Base-by-base conservation (phyloP, 2,329 filamentous ascomycete species). In the Didymellaceae sp. region DNA sequence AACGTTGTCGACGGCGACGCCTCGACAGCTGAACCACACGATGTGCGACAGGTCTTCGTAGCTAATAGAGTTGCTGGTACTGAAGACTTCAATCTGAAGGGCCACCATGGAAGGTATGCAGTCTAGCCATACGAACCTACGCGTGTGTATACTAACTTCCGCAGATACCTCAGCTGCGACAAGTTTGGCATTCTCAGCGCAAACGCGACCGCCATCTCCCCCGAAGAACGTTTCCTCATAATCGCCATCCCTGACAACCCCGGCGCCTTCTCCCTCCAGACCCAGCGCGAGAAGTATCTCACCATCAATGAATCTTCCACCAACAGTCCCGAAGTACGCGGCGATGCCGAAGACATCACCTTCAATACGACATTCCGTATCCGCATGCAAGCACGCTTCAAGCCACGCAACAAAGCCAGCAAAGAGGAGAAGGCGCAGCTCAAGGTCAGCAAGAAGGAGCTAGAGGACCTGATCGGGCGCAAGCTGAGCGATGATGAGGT, bases 31-130 rank as follows among this genome's bases (percentile, higher is more conserved):
- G 94, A 99, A 75, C 94, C 94, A 40, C 92, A 97, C 73, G 92
- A 97, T 72, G 92, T 97, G 53, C 82, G 93, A 54, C 92, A 97
- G 77, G 94, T 99, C 13, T 99, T 93, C 90, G 85, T 97, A 58
- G 91, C 90, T 53, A 96, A 89, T 62, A 84, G 83, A 59, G 87
- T 97, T 10, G 84, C 87, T 0, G 93, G 93, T 3, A 93, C 89
- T 1, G 90, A 95, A 57, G 81, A 82, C 25, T 87, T 90, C 62
- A 88, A 89, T 50, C 89, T 99, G 73, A 97, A 96, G 75, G 90
- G 91, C 0, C 89, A 93, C 63, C 90, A 97, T 74, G 92, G 91
- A 56, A 88, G 84, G 88, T 92, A 52, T 3, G 58, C 13, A 50
- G 24, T 13, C 14, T 8, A 1, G 17, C 13, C 6, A 3, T n/a